phyloP scores from a whole-genome alignment of 2,329 filamentous ascomycete species.

The Albophoma yamanashiensis region DNA sequence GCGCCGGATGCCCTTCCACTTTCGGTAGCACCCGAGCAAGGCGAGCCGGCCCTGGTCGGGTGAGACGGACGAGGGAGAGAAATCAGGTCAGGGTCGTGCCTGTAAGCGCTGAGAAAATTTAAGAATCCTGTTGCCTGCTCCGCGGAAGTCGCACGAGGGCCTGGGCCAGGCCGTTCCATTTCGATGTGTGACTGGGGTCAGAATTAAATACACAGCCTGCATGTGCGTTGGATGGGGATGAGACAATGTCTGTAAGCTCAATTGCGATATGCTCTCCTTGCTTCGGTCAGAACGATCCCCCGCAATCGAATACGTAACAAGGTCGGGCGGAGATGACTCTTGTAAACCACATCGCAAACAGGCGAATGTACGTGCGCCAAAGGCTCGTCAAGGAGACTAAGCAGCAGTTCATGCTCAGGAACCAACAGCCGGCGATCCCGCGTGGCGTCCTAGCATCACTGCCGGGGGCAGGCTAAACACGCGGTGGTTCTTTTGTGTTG shows the following conservation, averaged over 20 bases:
- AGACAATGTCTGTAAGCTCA: background rate
- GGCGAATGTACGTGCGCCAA: background rate
- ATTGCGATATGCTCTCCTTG: background rate
- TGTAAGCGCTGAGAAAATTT: background rate
- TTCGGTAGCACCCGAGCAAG: background rate
- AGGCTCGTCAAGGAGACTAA: background rate
- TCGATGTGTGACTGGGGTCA: background rate
- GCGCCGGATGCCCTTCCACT: background rate
- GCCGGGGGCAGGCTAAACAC: background rate
- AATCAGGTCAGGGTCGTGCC: background rate
- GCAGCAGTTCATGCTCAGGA: too few relatives aligned
- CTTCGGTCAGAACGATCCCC: background rate
- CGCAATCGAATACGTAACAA: background rate
- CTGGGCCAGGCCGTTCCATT: background rate
- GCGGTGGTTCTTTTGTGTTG: background rate
- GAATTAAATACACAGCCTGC: background rate
- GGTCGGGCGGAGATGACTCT: background rate
- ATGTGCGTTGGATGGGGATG: background rate
- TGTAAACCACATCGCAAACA: background rate
- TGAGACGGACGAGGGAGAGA: background rate
- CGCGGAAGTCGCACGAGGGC: background rate
- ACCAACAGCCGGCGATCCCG: background rate
- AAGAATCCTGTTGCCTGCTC: background rate
- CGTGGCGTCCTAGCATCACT: background rate
- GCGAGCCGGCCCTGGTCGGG: background rate